These are phyloP conservation scores for Mrakia gelida DNA, from an alignment of 768 basidiomycete genomes.

Conservation along the genomic window DNA sequence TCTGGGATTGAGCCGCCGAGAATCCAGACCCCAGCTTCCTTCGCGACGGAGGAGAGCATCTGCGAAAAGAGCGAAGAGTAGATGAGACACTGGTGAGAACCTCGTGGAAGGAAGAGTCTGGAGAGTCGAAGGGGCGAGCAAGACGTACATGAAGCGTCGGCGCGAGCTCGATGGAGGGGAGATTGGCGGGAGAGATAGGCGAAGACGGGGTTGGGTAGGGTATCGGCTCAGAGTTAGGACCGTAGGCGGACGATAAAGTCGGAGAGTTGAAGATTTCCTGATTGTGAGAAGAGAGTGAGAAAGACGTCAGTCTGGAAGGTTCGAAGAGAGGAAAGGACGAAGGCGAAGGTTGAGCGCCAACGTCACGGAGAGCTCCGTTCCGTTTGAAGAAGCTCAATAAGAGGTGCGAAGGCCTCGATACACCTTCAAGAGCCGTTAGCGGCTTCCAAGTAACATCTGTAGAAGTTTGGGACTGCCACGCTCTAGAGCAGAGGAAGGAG, in stretches of 20 bases:
- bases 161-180: slow-evolving; percentile 5
- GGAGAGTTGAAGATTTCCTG: slow-evolving; percentile 36
- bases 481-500: not conserved
- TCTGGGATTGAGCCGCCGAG: slow-evolving; percentile 35
- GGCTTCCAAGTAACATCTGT: not conserved
- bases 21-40: slow-evolving; percentile 20
- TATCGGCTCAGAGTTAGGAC: slow-evolving; percentile 30
- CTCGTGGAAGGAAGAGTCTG: too few relatives aligned
- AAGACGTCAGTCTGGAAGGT: not conserved
- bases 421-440: not conserved
- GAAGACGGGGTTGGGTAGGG: not conserved
- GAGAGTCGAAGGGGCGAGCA: too few relatives aligned
- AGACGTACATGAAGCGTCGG: slow-evolving; percentile 20
- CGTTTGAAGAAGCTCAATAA: not conserved
- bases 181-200: not conserved
- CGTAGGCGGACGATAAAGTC: slow-evolving; percentile 24
- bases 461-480: not conserved
- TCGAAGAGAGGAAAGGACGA: not conserved
- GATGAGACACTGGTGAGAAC: too few relatives aligned
- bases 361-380: not conserved
- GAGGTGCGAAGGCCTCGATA: not conserved
- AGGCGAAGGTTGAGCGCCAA: not conserved
- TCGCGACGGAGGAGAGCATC: slow-evolving; percentile 32
- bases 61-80: not conserved
- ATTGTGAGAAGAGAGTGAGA: not conserved